Conservation (phyloP, 345 rosid species). For the Pistacia atlantica region DNA sequence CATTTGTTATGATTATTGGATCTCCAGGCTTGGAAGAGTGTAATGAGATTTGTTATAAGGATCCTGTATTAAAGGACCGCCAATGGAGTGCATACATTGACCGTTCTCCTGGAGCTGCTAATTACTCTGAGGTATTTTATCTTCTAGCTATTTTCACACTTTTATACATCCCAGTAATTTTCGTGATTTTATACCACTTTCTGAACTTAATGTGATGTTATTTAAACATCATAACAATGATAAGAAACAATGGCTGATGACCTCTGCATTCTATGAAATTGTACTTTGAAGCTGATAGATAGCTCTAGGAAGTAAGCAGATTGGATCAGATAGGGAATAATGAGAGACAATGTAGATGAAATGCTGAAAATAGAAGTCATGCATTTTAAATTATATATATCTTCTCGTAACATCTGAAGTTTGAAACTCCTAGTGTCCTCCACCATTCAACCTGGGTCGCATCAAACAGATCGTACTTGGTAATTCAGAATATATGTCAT, state of each 20-base stretch:
- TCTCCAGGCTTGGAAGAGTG: slow-evolving; percentile 75
- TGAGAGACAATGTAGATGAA: not conserved
- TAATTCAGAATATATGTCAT: not conserved
- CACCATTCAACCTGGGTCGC: not conserved
- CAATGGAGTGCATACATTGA: slow-evolving; percentile 95
- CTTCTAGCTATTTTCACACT: not conserved
- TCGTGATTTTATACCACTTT: not conserved
- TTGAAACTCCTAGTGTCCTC: not conserved
- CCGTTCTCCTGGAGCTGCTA: slow-evolving; percentile 86
- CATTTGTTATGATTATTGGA: slow-evolving; percentile 24
- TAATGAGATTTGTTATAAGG: slow-evolving; percentile 89
- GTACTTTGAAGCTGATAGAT: not conserved
- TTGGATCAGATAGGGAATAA: not conserved
- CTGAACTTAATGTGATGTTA: not conserved
- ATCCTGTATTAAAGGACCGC: slow-evolving; percentile 88
- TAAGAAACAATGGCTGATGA: slow-evolving; percentile 1
- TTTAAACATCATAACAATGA: not conserved
- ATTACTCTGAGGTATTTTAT: slow-evolving; percentile 67
- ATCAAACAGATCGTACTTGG: not conserved
- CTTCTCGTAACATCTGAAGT: not conserved
- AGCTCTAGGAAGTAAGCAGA: not conserved
- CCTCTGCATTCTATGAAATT: not conserved
- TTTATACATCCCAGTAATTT: not conserved
- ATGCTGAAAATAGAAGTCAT: slow-evolving; percentile 1
- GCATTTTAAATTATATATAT: not conserved